These are phyloP conservation scores for Cicer chorassanicum DNA, from an alignment of 306 rosid species.

Conservation along the genomic window DNA sequence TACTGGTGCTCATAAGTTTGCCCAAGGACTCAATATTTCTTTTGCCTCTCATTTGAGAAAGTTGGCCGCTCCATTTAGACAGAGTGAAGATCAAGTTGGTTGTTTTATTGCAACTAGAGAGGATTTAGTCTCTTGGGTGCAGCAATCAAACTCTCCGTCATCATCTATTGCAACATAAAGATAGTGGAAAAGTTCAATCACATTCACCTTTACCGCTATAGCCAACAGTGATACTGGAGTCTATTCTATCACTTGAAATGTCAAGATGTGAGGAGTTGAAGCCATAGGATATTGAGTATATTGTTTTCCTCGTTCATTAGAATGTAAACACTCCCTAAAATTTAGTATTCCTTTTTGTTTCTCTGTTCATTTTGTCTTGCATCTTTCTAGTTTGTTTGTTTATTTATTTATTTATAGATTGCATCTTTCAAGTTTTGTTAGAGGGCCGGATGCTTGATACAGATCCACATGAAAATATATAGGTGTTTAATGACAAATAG, in stretches of 20 bases:
- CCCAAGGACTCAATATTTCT: conserved; percentile 78
- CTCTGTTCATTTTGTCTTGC: conserved; percentile 1
- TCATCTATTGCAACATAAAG: conserved; percentile 47
- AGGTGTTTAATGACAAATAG: conserved; percentile 1
- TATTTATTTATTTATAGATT: background rate
- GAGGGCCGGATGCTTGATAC: background rate
- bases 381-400: background rate
- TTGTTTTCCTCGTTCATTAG: conserved; percentile 29
- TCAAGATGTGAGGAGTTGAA: conserved; percentile 26
- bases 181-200: conserved; percentile 31
- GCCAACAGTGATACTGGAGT: conserved; percentile 7
- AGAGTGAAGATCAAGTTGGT: conserved; percentile 73
- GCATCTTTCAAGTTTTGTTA: conserved; percentile 6
- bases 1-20: conserved; percentile 76
- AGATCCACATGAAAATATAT: background rate
- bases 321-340: conserved; percentile 38
- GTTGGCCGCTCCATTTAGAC: conserved; percentile 77
- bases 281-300: conserved; percentile 23
- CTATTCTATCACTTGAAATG: conserved; percentile 19
- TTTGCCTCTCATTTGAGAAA: conserved; percentile 78
- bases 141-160: conserved; percentile 53
- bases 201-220: conserved; percentile 4
- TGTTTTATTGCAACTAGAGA: conserved; percentile 75
- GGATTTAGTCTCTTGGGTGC: conserved; percentile 83
- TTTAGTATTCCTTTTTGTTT: conserved; percentile 2